Conservation (phyloP, 2,329 filamentous ascomycete species). For the Volutella citrinella region DNA sequence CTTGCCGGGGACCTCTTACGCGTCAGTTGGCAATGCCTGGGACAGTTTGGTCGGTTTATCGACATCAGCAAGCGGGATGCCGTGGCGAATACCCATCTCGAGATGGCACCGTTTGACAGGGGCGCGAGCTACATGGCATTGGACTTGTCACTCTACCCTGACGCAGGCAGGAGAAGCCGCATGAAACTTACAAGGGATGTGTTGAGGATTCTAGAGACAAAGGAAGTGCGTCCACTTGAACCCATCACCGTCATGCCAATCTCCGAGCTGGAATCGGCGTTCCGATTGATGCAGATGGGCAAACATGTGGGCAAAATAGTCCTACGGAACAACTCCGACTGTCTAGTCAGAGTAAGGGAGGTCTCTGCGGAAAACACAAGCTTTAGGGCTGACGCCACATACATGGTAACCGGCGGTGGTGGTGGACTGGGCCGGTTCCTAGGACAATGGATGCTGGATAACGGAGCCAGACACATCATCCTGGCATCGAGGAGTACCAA, state of each 20-base stretch:
- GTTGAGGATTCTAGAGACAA: slow-evolving; percentile 1
- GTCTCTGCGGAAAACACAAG: not conserved
- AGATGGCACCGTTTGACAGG: slow-evolving; percentile 30
- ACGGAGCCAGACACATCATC: slow-evolving; percentile 22
- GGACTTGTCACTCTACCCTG: slow-evolving; percentile 6
- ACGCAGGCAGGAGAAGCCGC: not conserved
- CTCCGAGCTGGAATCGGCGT: slow-evolving; percentile 4
- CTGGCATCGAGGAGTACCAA: slow-evolving; percentile 22
- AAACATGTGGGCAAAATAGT: slow-evolving; percentile 12
- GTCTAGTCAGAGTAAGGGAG: slow-evolving; percentile 3
- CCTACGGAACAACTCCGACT: not conserved
- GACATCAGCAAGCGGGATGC: slow-evolving; percentile 33
- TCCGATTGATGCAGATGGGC: slow-evolving; percentile 10
- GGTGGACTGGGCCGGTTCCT: slow-evolving; percentile 8
- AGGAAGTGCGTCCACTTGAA: slow-evolving; percentile 1
- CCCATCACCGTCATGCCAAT: slow-evolving; percentile 1
- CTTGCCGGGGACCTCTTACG: slow-evolving; percentile 24
- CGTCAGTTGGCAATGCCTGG: slow-evolving; percentile 28
- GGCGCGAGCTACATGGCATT: slow-evolving; percentile 7
- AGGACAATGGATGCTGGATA: slow-evolving; percentile 6
- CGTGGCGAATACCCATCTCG: slow-evolving; percentile 6
- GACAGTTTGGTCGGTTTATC: slow-evolving; percentile 29
- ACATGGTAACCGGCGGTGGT: slow-evolving; percentile 6
- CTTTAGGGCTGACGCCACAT: not conserved
- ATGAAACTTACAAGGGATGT: slow-evolving; percentile 1